Evolutionary conservation across 2,329 filamentous ascomycete species (phyloP), one percentile per base, ranked within the genome.

Genomic region (Arthrobotrys megalospora): DNA sequence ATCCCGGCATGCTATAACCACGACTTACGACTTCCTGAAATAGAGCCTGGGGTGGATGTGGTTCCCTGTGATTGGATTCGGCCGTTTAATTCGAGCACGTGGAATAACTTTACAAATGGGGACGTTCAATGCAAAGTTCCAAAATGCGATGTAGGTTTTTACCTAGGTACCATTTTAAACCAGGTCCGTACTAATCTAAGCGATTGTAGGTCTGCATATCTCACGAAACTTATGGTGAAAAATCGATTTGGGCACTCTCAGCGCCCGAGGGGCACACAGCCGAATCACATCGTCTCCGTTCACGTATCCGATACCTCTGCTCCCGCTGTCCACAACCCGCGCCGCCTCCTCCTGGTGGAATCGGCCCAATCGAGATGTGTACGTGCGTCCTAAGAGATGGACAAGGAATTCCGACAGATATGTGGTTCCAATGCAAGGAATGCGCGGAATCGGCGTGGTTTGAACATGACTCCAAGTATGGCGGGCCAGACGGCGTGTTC

Each of bases 31-130:
- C 32, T 72, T 6, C 62, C 75, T 8, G 34, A 63, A 12, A 36
- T 53, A 11, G 45, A 47, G 0, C 38, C 68, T 16, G 55, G 75
- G 10, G 45, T 65, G 8, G 75, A 78, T 19, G 75, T 78, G 19
- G 75, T 78, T n/a, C 67, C 75, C 2, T 78, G 75, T 52, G 75
- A 78, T 43, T 78, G 75, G 75, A 53, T 72, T 38, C 75, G 75
- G 19, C 53, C 48, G 14, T 48, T 21, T 43, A 78, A 78, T 55
- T 68, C 75, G 11, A 63, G 63, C 5, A 34, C 67, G 12, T 78
- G 70, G 45, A 78, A 78, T 38, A 45, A 78, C 28, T 78, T 72
- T 41, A 72, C 62, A 19, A 70, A 58, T 41, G 62, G 38, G 10
- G 52, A 72, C 19, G 67, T 67, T 0, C 75, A 78, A n/a, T 78